phyloP scores from a whole-genome alignment of 495 filamentous ascomycete genomes.

The Aeminium ludgeri region DNA sequence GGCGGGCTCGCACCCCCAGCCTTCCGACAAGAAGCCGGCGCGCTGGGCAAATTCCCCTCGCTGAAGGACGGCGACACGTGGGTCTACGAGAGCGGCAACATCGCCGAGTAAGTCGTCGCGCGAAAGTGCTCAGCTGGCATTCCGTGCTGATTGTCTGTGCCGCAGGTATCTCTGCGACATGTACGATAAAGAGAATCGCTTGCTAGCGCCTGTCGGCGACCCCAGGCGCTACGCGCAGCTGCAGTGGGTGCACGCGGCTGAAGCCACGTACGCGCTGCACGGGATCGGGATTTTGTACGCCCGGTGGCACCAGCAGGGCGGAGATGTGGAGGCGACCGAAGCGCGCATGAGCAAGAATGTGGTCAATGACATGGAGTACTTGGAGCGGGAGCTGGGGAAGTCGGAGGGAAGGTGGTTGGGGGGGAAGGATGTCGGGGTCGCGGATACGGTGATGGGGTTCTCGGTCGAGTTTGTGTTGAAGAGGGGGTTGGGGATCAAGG shows the following conservation, averaged over 20 bases:
- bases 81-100: constrained; percentile 27
- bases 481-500: constrained; percentile 19
- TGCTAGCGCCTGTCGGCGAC: constrained; percentile 19
- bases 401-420: constrained; percentile 20
- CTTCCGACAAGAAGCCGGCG: constrained; percentile 22
- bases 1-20: constrained; percentile 19
- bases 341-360: constrained; percentile 20
- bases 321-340: constrained; percentile 17
- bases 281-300: constrained; percentile 23
- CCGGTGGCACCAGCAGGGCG: constrained; percentile 17
- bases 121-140: not conserved
- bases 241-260: constrained; percentile 27
- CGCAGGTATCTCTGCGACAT: constrained; percentile 24
- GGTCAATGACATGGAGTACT: constrained; percentile 24
- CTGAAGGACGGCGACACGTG: constrained; percentile 22
- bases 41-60: constrained; percentile 25
- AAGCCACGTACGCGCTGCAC: constrained; percentile 26
- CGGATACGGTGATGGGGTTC: constrained; percentile 27
- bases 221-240: constrained; percentile 16
- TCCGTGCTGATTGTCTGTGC: not conserved
- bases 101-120: constrained; percentile 17
- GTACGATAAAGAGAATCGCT: constrained; percentile 21
- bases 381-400: constrained; percentile 20
- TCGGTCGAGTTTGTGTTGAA: constrained; percentile 22
- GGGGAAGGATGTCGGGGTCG: constrained; percentile 23